phyloP scores from a whole-genome alignment of 768 basidiomycete genomes.

The Scleroderma citrinum region DNA sequence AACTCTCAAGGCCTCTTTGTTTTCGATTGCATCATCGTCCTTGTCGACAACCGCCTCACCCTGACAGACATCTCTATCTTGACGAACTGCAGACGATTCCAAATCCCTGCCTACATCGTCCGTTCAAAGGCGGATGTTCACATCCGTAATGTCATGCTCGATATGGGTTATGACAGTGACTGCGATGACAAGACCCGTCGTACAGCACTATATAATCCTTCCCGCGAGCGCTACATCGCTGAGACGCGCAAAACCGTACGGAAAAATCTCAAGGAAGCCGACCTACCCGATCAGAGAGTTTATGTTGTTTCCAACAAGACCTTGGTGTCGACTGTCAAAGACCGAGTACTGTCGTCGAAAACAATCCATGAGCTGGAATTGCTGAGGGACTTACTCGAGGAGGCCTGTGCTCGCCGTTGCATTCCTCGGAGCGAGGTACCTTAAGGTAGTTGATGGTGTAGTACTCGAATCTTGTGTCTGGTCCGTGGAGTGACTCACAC shows the following conservation, averaged over 20 bases:
- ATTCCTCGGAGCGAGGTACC: neutral
- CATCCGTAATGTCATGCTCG: slow-evolving; percentile 10
- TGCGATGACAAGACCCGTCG: neutral
- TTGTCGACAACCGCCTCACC: slow-evolving; percentile 15
- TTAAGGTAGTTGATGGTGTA: neutral
- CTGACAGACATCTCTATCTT: slow-evolving; percentile 10
- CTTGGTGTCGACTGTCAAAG: slow-evolving; percentile 8
- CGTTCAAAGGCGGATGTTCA: slow-evolving; percentile 15
- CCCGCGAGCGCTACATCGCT: slow-evolving; percentile 13
- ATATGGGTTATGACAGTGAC: slow-evolving; percentile 7
- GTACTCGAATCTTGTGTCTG: too few relatives aligned
- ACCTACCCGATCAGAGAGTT: slow-evolving; percentile 17
- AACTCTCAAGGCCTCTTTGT: slow-evolving; percentile 21
- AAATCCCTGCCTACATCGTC: slow-evolving; percentile 13
- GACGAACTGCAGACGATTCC: slow-evolving; percentile 9
- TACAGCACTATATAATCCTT: slow-evolving; percentile 4
- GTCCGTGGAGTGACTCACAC: too few relatives aligned
- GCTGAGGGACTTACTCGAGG: slow-evolving; percentile 8
- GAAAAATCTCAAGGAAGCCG: slow-evolving; percentile 9
- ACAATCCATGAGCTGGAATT: slow-evolving; percentile 14
- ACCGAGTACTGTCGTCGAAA: slow-evolving; percentile 2
- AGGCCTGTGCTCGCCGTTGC: slow-evolving; percentile 9
- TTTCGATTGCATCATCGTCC: slow-evolving; percentile 13
- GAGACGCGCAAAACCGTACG: slow-evolving; percentile 14
- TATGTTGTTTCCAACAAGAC: slow-evolving; percentile 17